Base-by-base conservation (phyloP, 1,284 basidiomycete species). In the Irpex sp. region DNA sequence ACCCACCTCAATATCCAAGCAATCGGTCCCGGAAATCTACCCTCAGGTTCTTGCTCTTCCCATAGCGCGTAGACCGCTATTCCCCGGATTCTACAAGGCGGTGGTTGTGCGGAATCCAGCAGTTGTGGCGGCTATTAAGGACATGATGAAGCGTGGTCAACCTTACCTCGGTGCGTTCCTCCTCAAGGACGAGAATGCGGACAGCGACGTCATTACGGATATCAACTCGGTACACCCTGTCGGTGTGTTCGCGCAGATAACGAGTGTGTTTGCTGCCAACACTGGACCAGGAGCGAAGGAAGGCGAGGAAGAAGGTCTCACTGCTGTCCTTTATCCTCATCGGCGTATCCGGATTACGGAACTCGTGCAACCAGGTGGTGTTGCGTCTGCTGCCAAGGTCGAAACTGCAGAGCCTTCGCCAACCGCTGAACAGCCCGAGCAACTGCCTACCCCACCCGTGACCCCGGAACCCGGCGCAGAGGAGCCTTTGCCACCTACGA, bases 111-210 rank as follows among this genome's bases (percentile, higher is more conserved):
- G 90, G 36, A 91, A 97, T 67, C 93, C 94, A 1, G 82, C 88
- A 0, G 96, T 99, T 42, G 96, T 98, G 63, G 87, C 91, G 18
- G 95, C 95, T 5, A 94, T 99, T 72, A 93, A 96, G 77, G 95
- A 98, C 71, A 93, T 96, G 82, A 93, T 98, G 84, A 89, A 91
- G 70, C 92, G 94, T 58, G 96, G 96, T 2, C 96, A 98, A 75
- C 96, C 96, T 0, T 99, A 99, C 76, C 86, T 99, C 63, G 96
- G 97, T 62, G 97, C 96, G 23, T 99, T 99, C 81, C 77, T 99
- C 49, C 87, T 98, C 70, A 98, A 98, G 79, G 95, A 98, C 73
- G 93, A 95, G 67, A 87, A 94, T 67, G 83, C 89, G 61, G 96
- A 99, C 75, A 90, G 90, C 68, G 97, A 99, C 74, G 85, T 96